Percentiles rank a stretch among this genome's conserved stretches.
Conservation (phyloP, 2,329 filamentous ascomycete species). For the Claviceps maximensis region DNA sequence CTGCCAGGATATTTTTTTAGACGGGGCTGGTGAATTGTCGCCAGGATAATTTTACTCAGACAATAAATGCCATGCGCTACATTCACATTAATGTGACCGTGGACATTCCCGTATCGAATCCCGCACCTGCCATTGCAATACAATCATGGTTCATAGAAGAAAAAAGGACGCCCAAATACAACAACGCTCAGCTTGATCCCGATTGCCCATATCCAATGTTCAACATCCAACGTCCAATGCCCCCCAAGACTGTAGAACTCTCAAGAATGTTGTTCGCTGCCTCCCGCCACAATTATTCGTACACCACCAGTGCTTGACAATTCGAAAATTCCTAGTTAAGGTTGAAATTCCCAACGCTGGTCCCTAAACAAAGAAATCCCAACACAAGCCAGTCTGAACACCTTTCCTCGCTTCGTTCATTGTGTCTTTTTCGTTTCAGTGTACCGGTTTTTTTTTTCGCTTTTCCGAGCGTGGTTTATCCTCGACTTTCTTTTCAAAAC, state of each 20-base stretch:
- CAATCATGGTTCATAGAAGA: background rate
- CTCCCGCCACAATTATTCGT: background rate
- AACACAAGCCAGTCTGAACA: background rate
- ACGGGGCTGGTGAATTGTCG: conserved; percentile 4
- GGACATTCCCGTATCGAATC: no score
- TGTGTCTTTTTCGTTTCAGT: no score
- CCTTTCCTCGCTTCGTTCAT: background rate
- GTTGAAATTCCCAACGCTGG: background rate
- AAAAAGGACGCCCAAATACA: background rate
- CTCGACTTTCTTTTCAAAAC: conserved; percentile 28
- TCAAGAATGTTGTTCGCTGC: background rate
- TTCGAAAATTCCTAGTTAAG: no score
- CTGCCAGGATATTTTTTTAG: conserved; percentile 16
- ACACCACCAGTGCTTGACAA: no score
- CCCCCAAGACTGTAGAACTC: background rate
- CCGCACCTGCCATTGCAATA: background rate
- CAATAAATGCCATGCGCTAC: no score
- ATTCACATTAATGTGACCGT: no score
- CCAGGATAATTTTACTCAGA: no score
- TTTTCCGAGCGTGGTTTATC: background rate
- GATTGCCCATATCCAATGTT: background rate
- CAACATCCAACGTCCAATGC: no score
- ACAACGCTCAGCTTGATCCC: background rate
- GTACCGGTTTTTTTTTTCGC: background rate
- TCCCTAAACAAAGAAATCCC: background rate